Base-by-base conservation (phyloP, 1,284 basidiomycete genomes). In the Cutaneotrichosporon sp. region DNA sequence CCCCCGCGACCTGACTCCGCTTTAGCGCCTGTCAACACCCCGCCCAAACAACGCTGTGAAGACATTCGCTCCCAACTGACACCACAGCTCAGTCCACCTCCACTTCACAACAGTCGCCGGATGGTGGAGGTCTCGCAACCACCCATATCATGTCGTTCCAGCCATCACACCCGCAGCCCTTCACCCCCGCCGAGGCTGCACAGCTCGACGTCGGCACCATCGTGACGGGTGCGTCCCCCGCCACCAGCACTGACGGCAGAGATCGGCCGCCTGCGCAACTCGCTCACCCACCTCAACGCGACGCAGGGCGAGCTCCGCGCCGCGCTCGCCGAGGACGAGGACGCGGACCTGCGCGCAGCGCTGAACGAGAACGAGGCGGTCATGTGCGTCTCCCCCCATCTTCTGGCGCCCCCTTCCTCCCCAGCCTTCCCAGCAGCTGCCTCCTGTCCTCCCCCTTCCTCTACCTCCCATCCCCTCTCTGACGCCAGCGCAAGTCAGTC, bases 251-350 rank as follows among this genome's bases (percentile, higher is more conserved):
- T 64, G 57, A 66, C 20, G 10, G 24, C 75, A 92, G 90, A 92
- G 75, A 89, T 92, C 55, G 76, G 84, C 31, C 85, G 91, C 51
- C 81, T 92, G 18, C 84, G 86, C 67, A 87, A 90, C 71, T 92
- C 90, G 11, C 77, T 92, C 54, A 67, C 76, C 42, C 88, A 87
- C 67, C 79, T 92, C 43, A 80, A 79, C 62, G 78, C 82, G 54
- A 89, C 90, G 3, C 90, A 92, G 72, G 71, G 77, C 3, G 81
- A 85, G 58, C 79, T 92, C 22, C 72, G 79, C 46, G 82, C 84
- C 51, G 82, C 83, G 60, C 71, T 87, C 42, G 54, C 56, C 11
- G 68, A 64, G 6, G 66, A 69, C 34, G 70, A 71, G 33, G 72
- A 73, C 66, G 72, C 81, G 4, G 84, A 84, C 57, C 75, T 85